Conservation (phyloP, 495 filamentous ascomycete genomes). For the Penicillium arizonense region DNA sequence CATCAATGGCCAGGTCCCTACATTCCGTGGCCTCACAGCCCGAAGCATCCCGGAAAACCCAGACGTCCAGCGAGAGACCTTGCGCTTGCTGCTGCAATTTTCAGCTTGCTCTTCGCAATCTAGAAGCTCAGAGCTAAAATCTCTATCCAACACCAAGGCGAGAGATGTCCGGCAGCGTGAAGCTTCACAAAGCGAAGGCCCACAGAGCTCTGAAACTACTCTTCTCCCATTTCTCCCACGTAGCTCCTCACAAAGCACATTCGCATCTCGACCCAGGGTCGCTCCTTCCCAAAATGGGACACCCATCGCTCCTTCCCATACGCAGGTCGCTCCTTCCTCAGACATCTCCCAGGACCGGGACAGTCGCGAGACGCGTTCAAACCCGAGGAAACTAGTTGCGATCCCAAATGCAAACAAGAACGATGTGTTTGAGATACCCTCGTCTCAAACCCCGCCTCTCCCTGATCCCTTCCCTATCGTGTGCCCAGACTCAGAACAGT, state of each 20-base stretch:
- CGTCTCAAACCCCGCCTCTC: not conserved
- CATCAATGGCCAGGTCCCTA: not conserved
- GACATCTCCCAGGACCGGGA: not conserved
- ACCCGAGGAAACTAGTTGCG: constrained; percentile 6
- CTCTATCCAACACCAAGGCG: too few relatives aligned
- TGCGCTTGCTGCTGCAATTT: constrained; percentile 1
- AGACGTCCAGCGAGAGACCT: not conserved
- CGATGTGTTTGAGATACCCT: not conserved
- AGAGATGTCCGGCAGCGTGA: too few relatives aligned
- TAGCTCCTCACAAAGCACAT: too few relatives aligned
- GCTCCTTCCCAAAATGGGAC: too few relatives aligned
- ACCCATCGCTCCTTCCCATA: not conserved
- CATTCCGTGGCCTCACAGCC: constrained; percentile 4
- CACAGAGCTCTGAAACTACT: too few relatives aligned
- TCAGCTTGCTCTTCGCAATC: not conserved
- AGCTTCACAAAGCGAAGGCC: too few relatives aligned
- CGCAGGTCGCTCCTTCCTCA: not conserved
- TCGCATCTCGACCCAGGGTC: too few relatives aligned
- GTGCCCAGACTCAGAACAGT: not conserved
- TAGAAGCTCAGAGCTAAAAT: too few relatives aligned
- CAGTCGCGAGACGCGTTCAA: not conserved
- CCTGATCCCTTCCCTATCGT: not conserved
- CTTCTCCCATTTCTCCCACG: too few relatives aligned
- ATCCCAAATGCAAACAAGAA: constrained; percentile 8
- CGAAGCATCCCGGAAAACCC: constrained; percentile 3